Evolutionary conservation across 1,139 yeast species (phyloP), one percentile per base, ranked within the genome.

Genomic region (Taphrina populina): DNA sequence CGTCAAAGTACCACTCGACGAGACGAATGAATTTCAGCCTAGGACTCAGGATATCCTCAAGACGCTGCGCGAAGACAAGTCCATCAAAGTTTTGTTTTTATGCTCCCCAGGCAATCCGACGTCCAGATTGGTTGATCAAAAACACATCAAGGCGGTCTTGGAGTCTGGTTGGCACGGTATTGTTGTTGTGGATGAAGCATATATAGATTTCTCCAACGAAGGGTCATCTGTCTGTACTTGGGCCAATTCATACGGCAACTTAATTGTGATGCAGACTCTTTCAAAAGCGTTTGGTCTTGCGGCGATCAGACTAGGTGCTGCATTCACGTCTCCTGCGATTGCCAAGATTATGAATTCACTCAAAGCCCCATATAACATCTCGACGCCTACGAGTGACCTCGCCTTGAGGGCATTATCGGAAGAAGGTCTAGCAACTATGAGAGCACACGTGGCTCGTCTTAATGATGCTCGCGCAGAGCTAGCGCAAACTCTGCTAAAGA

Each of bases 51-150:
- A 71, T n/a, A 78, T 90, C 3, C 29, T 39, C 44, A 30, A 44
- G 17, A 27, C 49, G 11, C 47, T 57, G n/a, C 19, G 65, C 77
- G 29, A 68, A 72, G n/a, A 71, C 76, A 1, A 70, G 88, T n/a
- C 69, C 80, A 55, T 57, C 35, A 90, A 88, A 65, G 69, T 92
- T 59, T 74, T 84, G 1, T 90, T 88, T 67, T 72, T 90, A 61
- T 90, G 97, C n/a, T 86, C 96, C 1, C 98, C 98, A n/a, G 98
- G 98, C 27, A 92, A 92, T 68, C 98, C 98, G 30, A 92, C 98
- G 0, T 96, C 84, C 3, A 77, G 81, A 35, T 71, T 80, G 49
- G 69, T 92, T 36, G 74, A 76, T 24, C 74, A 76, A 7, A 69
- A 68, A 0, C 70, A 72, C 23, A 71, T 92, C 19, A 71, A 79